Base-by-base conservation (phyloP, 225 moss, liverwort and hornwort species). In the Physcomitrellopsis africana region DNA sequence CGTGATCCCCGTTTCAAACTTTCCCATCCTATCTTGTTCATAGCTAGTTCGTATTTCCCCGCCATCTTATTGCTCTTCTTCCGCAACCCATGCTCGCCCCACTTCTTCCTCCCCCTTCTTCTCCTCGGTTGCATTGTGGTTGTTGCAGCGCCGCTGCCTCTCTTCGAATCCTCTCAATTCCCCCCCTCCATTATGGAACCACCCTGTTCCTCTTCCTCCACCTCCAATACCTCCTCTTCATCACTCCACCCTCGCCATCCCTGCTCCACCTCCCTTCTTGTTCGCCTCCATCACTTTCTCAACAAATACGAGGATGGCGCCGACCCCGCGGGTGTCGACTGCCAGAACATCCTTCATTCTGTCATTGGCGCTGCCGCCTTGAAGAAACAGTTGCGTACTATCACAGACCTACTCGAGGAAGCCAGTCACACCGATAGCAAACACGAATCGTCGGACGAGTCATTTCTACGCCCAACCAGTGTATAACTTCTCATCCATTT, bases 231-330 rank as follows among this genome's bases (percentile, higher is more conserved):
- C 24, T 10, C 57, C 57, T 57, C 23, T 23, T 18, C 55, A 18
- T 9, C 55, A 1, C 10, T 56, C 17, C 19, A 56, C 17, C 55
- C 55, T 1, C 16, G 5, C 55, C 14, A 29, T 27, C 41, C 55
- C 54, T 8, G 6, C 23, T 6, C 56, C 57, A 1, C 12, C 43
- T 23, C 51, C 8, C 41, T 73, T 63, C 72, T 73, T 1, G 24
- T 16, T 62, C 72, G 72, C 9, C 63, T 77, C 11, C 43, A 45
- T 19, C 77, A 55, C 29, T 77, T 77, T 19, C 69, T 77, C 18
- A 44, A 62, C 54, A 62, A 63, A 53, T 77, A 77, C 17, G 69
- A 77, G 45, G 77, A 77, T 45, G 43, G 61, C 5, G 77, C 77
- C 63, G 77, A 77, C 44, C 68, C 77, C 54, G 51, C 69, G 9